These are phyloP conservation scores for Tremella yokohamensis DNA, from an alignment of 768 basidiomycete genomes.

Conservation along the genomic window DNA sequence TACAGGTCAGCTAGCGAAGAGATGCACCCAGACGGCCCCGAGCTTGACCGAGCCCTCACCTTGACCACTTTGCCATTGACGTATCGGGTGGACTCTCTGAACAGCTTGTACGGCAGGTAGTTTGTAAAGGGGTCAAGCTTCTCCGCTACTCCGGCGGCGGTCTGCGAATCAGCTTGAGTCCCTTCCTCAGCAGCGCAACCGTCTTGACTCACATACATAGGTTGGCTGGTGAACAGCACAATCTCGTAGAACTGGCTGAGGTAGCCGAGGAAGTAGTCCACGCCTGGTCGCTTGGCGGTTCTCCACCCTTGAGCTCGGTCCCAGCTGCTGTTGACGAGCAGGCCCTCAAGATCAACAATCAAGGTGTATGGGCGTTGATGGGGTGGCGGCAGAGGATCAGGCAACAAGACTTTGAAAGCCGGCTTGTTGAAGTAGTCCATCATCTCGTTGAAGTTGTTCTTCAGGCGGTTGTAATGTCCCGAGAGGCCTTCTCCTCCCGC, in stretches of 20 bases:
- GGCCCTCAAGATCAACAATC: constrained; percentile 82
- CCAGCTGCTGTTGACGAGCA: constrained; percentile 88
- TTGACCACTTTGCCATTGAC: constrained; percentile 81
- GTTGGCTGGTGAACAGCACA: constrained; percentile 88
- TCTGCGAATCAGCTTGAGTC: constrained; percentile 56
- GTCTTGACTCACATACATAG: constrained; percentile 69
- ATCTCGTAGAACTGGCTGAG: constrained; percentile 98
- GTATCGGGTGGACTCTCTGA: constrained; percentile 82
- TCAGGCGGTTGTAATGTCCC: constrained; percentile 25
- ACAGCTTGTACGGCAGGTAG: constrained; percentile 83
- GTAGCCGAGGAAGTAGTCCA: constrained; percentile 97
- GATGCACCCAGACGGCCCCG: not conserved
- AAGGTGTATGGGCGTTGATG: constrained; percentile 89
- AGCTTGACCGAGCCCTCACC: constrained; percentile 52
- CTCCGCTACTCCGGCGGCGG: constrained; percentile 79
- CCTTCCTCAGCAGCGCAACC: constrained; percentile 4
- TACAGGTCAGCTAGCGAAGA: constrained; percentile 38
- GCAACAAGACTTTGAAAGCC: constrained; percentile 84
- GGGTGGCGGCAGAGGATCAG: constrained; percentile 74
- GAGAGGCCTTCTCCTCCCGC: constrained; percentile 52
- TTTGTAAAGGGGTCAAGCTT: constrained; percentile 92
- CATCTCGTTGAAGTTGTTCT: constrained; percentile 34
- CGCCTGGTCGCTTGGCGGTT: constrained; percentile 94
- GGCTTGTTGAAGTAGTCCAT: constrained; percentile 76
- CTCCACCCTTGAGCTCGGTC: constrained; percentile 94